Percentiles rank a stretch among this genome's conserved stretches.
Conservation (phyloP, 2,329 filamentous ascomycete species). For the Scleromitrula shiraiana region DNA sequence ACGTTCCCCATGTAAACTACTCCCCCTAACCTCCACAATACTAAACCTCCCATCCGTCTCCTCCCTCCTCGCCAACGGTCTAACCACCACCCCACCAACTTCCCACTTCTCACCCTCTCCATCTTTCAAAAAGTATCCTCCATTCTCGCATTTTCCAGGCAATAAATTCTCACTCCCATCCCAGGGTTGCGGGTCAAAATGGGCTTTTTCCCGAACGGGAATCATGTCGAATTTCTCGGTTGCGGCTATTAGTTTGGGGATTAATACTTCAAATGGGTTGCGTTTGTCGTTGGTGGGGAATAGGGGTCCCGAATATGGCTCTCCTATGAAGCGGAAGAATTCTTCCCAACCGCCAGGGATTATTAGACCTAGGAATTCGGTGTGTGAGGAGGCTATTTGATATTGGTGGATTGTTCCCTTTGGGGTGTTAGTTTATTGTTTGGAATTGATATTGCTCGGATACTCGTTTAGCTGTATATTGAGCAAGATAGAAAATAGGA, state of each 20-base stretch:
- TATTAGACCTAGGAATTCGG: conserved; percentile 46
- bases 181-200: conserved; percentile 39
- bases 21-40: conserved; percentile 45
- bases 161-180: conserved; percentile 33
- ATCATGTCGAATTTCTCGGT: conserved; percentile 48
- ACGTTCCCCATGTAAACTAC: conserved; percentile 29
- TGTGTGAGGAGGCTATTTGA: conserved; percentile 44
- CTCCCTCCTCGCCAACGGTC: conserved; percentile 39
- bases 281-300: conserved; percentile 45
- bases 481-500: too few relatives aligned
- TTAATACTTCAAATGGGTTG: conserved; percentile 40
- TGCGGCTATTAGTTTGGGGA: conserved; percentile 48
- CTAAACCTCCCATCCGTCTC: conserved; percentile 43
- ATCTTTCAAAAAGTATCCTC: conserved; percentile 42
- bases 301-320: conserved; percentile 41
- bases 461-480: too few relatives aligned
- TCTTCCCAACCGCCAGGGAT: conserved; percentile 52
- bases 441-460: not conserved
- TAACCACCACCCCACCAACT: conserved; percentile 37
- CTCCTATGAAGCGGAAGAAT: conserved; percentile 50
- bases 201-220: conserved; percentile 40
- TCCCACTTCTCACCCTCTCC: conserved; percentile 42
- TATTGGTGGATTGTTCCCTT: conserved; percentile 47
- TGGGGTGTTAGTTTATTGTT: not conserved
- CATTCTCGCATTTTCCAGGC: conserved; percentile 30